Evolutionary conservation across 2,329 filamentous ascomycete species (phyloP).

Genomic region (Leptographium radiaticola): DNA sequence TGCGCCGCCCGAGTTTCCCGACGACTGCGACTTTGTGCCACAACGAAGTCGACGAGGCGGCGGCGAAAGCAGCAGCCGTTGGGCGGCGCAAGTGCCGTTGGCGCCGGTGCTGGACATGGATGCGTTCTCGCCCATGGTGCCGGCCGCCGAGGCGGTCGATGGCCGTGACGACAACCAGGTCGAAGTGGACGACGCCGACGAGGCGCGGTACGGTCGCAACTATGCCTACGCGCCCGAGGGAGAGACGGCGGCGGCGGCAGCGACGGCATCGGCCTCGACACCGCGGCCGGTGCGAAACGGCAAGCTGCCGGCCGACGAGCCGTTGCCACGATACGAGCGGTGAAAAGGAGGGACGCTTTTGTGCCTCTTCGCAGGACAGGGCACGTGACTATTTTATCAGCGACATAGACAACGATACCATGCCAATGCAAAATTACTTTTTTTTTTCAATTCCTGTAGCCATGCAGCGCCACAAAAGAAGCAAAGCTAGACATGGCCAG

Average conservation of each 20-base stretch:
- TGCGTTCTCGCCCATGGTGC: background rate
- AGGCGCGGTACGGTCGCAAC: conserved; percentile 14
- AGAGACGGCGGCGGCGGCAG: background rate
- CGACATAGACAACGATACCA: background rate
- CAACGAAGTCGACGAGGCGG: conserved; percentile 12
- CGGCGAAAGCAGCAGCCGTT: conserved; percentile 12
- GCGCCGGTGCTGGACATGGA: conserved; percentile 23
- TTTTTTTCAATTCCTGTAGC: background rate
- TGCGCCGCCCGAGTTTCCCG: conserved; percentile 45
- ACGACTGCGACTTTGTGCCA: conserved; percentile 31
- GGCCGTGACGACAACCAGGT: background rate
- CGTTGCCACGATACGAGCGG: conserved; percentile 18
- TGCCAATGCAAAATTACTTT: too few relatives aligned
- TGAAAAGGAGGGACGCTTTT: conserved; percentile 1
- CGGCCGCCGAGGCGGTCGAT: background rate
- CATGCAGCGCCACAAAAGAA: background rate
- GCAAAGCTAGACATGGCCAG: too few relatives aligned
- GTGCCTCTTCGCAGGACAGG: too few relatives aligned
- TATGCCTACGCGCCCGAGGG: conserved; percentile 11
- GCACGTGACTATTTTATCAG: background rate
- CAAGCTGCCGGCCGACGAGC: conserved; percentile 11
- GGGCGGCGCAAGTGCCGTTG: background rate
- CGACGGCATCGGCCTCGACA: background rate
- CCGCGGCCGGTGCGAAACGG: background rate
- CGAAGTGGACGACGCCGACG: background rate